phyloP scores from a whole-genome alignment of 768 basidiomycete species.

The Hericium rajendrae region DNA sequence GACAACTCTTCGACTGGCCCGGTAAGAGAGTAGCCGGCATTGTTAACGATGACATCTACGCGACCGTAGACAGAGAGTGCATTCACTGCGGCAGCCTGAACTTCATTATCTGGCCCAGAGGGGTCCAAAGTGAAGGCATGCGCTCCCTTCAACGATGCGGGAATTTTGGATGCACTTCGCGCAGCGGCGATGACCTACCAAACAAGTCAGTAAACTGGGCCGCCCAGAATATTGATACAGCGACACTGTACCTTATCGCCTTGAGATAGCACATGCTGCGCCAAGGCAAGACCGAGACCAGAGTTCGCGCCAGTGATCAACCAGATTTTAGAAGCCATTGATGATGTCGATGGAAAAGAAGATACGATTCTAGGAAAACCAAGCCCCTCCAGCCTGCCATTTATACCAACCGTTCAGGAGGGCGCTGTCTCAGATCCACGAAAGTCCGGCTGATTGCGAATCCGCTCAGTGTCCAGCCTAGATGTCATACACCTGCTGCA shows the following conservation, averaged over 20 bases:
- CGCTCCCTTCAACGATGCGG: not conserved
- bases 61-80: conserved; percentile 7
- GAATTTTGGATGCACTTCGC: not conserved
- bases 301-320: conserved; percentile 10
- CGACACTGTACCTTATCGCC: not conserved
- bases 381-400: not conserved
- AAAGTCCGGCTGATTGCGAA: no score
- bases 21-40: not conserved
- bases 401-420: not conserved
- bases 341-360: not conserved
- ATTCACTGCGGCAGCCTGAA: not conserved
- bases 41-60: conserved; percentile 8
- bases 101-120: not conserved
- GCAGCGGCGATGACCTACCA: conserved; percentile 3
- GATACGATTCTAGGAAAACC: not conserved
- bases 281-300: conserved; percentile 4
- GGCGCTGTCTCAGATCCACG: no score
- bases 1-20: conserved; percentile 4
- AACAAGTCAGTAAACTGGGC: not conserved
- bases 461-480: no score
- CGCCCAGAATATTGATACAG: not conserved
- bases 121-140: not conserved
- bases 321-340: conserved; percentile 2
- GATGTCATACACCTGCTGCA: no score
- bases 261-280: not conserved